Conservation (phyloP, 129 eudicot species). For the Gnaphalium uliginosum region DNA sequence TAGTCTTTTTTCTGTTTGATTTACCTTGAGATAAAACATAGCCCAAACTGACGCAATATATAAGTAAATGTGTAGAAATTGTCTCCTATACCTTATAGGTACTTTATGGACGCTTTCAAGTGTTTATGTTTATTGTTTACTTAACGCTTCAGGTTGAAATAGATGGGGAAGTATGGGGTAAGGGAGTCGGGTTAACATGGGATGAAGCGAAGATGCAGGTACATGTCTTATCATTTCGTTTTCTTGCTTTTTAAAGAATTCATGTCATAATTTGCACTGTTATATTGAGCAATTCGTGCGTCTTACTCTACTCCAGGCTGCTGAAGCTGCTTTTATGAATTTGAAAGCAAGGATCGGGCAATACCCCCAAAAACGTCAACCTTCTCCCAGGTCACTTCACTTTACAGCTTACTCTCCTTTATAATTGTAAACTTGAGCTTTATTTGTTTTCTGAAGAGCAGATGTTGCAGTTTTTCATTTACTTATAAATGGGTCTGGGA, state of each 20-base stretch:
- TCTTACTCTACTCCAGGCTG: slow-evolving; percentile 51
- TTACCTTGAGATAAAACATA: background rate
- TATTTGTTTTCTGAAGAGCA: background rate
- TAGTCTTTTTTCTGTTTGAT: background rate
- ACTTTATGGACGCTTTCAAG: background rate
- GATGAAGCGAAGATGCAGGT: slow-evolving; percentile 95
- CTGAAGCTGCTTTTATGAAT: slow-evolving; percentile 73
- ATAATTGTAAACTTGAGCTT: background rate
- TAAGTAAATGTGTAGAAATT: background rate
- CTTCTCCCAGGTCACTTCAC: slow-evolving; percentile 72
- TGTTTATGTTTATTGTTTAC: background rate
- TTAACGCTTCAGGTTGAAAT: slow-evolving; percentile 63
- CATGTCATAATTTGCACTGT: background rate
- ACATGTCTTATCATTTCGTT: background rate
- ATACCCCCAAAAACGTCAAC: slow-evolving; percentile 64
- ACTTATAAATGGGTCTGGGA: background rate
- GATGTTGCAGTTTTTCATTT: background rate
- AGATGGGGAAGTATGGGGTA: slow-evolving; percentile 84
- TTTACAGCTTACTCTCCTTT: background rate
- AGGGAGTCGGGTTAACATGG: slow-evolving; percentile 87
- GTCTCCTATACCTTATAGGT: background rate
- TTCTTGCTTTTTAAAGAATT: background rate
- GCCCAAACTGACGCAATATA: background rate
- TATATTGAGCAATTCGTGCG: slow-evolving; percentile 8
- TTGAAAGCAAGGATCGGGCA: slow-evolving; percentile 66